phyloP scores from a whole-genome alignment of 371 early-diverging fungal species.

The Syncephalastrum contaminatum region DNA sequence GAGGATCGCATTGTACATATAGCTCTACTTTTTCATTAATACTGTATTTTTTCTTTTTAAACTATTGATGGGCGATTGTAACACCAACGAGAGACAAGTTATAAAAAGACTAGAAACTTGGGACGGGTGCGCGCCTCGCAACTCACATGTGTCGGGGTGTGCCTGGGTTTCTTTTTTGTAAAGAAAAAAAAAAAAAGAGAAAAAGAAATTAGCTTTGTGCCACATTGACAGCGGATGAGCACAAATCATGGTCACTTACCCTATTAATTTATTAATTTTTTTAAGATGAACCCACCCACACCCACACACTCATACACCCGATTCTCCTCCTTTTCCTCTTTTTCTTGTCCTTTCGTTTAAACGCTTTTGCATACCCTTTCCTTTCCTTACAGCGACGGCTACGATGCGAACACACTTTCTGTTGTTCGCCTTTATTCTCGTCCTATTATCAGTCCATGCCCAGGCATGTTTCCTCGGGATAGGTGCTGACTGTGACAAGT shows the following conservation, averaged over 20 bases:
- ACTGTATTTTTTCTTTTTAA: conserved; percentile 1
- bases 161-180: too few relatives aligned
- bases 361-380: conserved; percentile 8
- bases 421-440: conserved; percentile 12
- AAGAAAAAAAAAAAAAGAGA: too few relatives aligned
- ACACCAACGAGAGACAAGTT: too few relatives aligned
- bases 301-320: background rate
- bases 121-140: too few relatives aligned
- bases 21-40: background rate
- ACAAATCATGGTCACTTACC: conserved; percentile 13
- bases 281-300: background rate
- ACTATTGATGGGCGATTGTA: background rate
- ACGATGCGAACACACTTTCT: conserved; percentile 10
- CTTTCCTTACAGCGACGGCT: conserved; percentile 9
- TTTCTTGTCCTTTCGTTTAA: conserved; percentile 4
- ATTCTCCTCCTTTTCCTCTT: conserved; percentile 9
- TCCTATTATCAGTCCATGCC: conserved; percentile 9
- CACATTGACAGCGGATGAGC: conserved; percentile 4
- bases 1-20: background rate
- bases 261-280: conserved; percentile 5
- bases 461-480: conserved; percentile 13
- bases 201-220: conserved; percentile 8
- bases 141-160: too few relatives aligned
- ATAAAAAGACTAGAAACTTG: too few relatives aligned
- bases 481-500: conserved; percentile 8